Evolutionary conservation across 1,139 yeast species (phyloP), one percentile per base, ranked within the genome.

Genomic region (Kodamaea derodonti): DNA sequence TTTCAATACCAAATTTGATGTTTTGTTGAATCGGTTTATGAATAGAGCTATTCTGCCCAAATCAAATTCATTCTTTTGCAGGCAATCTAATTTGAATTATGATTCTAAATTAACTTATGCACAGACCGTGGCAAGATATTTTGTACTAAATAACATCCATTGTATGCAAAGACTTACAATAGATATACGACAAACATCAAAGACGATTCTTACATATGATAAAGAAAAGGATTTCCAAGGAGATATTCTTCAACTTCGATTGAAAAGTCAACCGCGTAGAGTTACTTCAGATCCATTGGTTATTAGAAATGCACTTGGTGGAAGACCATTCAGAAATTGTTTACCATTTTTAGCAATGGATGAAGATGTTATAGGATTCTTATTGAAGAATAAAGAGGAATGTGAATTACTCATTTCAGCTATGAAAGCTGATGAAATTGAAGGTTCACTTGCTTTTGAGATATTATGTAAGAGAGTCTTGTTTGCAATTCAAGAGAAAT

Each of bases 401-500:
- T 18, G 36, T 7, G 36, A 35, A 4, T 27, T 42, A 1, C 29
- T 44, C 3, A 17, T 42, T 18, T 38, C 46, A 8, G 38, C 43
- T 27, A 39, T 46, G 50, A 27, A 39, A 20, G 30, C 40, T 20
- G 48, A 45, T 26, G 48, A 43, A 27, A 33, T 38, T 35, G 50
- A 45, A 31, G 50, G 50, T 4, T 35, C 37, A 24, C 25, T 41
- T 17, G 49, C 47, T 16, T 43, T 45, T 29, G 43, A 40, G 32
- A 42, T 46, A 23, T 30, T 42, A 35, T 36, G 47, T 41, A 46
- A 46, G 33, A 29, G 46, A 15, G 31, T 46, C n/a, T 36, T 46
- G 24, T 35, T 46, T 28, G 42, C 39, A 34, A 43, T 45, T 22
- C 44, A 43, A 24, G 30, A 27, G 27, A 11, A 11, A 6, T 7